Evolutionary conservation across 768 basidiomycete genomes (phyloP).

Genomic region (Saitozyma sp.): DNA sequence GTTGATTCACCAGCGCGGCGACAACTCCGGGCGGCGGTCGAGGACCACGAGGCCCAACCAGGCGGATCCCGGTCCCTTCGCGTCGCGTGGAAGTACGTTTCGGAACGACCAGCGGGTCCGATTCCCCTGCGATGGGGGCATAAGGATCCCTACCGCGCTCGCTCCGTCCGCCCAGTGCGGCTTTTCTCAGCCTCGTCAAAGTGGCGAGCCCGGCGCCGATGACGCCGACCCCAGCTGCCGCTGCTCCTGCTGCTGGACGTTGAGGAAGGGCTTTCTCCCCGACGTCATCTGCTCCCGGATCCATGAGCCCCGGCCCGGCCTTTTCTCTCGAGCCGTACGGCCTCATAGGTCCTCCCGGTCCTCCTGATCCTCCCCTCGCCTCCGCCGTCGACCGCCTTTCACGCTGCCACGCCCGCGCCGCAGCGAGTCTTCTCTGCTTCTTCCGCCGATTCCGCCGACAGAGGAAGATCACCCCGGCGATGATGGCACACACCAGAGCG

Average conservation of each 20-base stretch:
- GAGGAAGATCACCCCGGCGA: slow-evolving; percentile 55
- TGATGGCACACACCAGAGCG: slow-evolving; percentile 56
- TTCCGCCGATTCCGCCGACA: slow-evolving; percentile 9
- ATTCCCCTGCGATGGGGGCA: slow-evolving; percentile 15
- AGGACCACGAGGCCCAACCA: slow-evolving; percentile 55
- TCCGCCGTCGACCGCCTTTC: neutral
- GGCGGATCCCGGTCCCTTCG: slow-evolving; percentile 44
- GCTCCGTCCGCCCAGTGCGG: too few species aligned
- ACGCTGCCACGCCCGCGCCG: neutral
- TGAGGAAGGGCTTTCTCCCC: neutral
- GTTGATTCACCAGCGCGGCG: slow-evolving; percentile 16
- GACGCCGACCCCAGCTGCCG: slow-evolving; percentile 27
- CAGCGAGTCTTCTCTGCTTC: slow-evolving; percentile 3
- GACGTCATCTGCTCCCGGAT: slow-evolving; percentile 7
- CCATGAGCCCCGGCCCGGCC: slow-evolving; percentile 29
- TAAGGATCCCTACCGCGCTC: neutral
- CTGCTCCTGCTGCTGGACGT: slow-evolving; percentile 10
- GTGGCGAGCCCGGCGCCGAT: slow-evolving; percentile 28
- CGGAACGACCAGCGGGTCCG: slow-evolving; percentile 4
- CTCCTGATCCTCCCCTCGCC: slow-evolving; percentile 5
- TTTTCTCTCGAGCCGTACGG: slow-evolving; percentile 34
- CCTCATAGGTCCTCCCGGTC: neutral
- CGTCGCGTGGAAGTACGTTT: slow-evolving; percentile 26
- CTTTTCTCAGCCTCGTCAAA: slow-evolving; percentile 14
- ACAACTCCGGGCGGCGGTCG: slow-evolving; percentile 7